Percentiles rank a stretch among this genome's conserved stretches.
Evolutionary conservation across 768 basidiomycete species (phyloP).

Genomic region (Steccherinum ochraceum): DNA sequence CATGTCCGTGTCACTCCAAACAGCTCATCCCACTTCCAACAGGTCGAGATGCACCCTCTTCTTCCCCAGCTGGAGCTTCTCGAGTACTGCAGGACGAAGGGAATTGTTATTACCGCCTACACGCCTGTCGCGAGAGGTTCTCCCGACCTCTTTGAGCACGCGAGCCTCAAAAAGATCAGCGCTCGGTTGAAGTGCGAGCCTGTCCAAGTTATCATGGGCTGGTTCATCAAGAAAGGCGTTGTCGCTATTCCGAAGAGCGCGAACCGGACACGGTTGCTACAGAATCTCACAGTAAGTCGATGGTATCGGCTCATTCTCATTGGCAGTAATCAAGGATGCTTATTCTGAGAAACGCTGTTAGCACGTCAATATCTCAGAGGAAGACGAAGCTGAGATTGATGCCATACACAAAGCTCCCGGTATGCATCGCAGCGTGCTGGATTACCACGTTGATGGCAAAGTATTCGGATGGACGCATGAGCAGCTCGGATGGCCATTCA

Average conservation of each 20-base stretch:
- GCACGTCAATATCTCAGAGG: not conserved
- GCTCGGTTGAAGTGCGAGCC: slow-evolving; percentile 37
- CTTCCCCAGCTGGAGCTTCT: slow-evolving; percentile 55
- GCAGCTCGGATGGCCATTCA: slow-evolving; percentile 11
- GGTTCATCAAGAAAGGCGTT: slow-evolving; percentile 49
- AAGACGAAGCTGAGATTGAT: not conserved
- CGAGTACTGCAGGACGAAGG: slow-evolving; percentile 45
- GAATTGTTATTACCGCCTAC: slow-evolving; percentile 63
- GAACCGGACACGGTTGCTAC: slow-evolving; percentile 35
- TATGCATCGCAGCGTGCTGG: not conserved
- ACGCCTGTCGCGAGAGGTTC: slow-evolving; percentile 33
- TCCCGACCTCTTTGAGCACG: slow-evolving; percentile 28
- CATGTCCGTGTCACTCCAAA: too few species aligned
- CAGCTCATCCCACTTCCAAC: too few species aligned
- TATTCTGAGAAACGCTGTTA: not conserved
- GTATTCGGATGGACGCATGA: slow-evolving; percentile 14
- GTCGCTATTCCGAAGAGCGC: slow-evolving; percentile 52
- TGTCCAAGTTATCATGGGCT: slow-evolving; percentile 49
- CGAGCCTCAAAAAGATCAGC: slow-evolving; percentile 17
- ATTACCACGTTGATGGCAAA: not conserved
- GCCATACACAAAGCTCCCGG: slow-evolving; percentile 1
- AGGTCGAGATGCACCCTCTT: slow-evolving; percentile 67
- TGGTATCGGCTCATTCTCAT: not conserved
- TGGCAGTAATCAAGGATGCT: not conserved
- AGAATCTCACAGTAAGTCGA: slow-evolving; percentile 41